Evolutionary conservation across 2,329 filamentous ascomycete species (phyloP).

Genomic region (Fusarium sp.): DNA sequence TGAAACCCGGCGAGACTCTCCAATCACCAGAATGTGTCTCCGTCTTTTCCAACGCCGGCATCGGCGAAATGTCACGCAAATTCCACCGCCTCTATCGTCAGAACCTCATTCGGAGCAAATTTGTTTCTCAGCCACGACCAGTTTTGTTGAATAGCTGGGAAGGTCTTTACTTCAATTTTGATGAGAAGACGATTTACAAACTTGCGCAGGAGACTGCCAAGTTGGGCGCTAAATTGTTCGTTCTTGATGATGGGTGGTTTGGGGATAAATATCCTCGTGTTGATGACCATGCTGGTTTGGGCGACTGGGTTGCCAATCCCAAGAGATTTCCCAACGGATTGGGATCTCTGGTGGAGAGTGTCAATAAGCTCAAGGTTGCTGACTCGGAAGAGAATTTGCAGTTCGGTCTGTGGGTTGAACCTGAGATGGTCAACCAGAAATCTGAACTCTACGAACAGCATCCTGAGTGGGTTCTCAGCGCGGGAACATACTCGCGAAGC

Average conservation of each 20-base stretch:
- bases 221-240: slow-evolving; percentile 71
- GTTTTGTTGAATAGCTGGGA: slow-evolving; percentile 75
- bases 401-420: slow-evolving; percentile 76
- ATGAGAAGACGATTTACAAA: slow-evolving; percentile 65
- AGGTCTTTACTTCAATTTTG: slow-evolving; percentile 68
- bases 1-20: slow-evolving; percentile 67
- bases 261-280: slow-evolving; percentile 68
- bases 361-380: slow-evolving; percentile 61
- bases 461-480: slow-evolving; percentile 72
- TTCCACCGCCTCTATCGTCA: slow-evolving; percentile 72
- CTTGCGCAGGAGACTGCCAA: slow-evolving; percentile 67
- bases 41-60: slow-evolving; percentile 68
- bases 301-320: slow-evolving; percentile 72
- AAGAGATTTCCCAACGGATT: slow-evolving; percentile 69
- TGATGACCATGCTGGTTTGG: slow-evolving; percentile 68
- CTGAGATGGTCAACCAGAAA: slow-evolving; percentile 74
- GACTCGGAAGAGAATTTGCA: slow-evolving; percentile 61
- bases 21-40: slow-evolving; percentile 72
- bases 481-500: slow-evolving; percentile 66
- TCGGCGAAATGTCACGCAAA: slow-evolving; percentile 71
- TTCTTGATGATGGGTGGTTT: slow-evolving; percentile 76
- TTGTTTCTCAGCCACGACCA: slow-evolving; percentile 63
- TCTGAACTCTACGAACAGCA: slow-evolving; percentile 70
- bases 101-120: slow-evolving; percentile 69
- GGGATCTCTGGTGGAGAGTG: slow-evolving; percentile 60